Conservation (phyloP, 169 alveolate genomes). For the Eimeria acervulina region DNA sequence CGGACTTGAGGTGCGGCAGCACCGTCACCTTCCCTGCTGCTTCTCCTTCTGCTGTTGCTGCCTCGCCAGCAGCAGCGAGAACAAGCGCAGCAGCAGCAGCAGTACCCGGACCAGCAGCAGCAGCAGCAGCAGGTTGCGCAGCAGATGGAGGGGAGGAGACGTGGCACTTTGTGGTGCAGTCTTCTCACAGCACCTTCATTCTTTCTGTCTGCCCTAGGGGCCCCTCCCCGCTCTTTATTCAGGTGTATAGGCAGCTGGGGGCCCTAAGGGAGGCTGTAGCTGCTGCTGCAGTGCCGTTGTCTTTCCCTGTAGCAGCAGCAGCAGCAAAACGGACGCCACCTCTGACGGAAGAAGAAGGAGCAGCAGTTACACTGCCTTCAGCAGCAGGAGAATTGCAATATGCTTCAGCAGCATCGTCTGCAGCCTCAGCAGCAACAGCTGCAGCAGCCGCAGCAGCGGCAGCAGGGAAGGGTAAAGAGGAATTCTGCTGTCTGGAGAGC, state of each 20-base stretch:
- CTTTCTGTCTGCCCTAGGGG: background rate
- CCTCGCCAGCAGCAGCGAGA: background rate
- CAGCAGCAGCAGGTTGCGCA: constrained; percentile 12
- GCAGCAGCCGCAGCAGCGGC: background rate
- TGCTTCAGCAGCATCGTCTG: background rate
- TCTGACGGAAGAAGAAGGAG: background rate
- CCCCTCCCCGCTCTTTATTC: background rate
- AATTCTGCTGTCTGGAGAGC: background rate
- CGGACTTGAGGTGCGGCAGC: constrained; percentile 4
- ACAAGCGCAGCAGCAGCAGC: constrained; percentile 39
- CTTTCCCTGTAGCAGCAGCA: background rate
- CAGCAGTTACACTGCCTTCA: background rate
- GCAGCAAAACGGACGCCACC: background rate
- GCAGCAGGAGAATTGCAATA: background rate
- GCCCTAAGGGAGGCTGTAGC: background rate
- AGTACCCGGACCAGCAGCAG: background rate
- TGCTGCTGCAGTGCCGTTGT: background rate
- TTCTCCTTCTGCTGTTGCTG: background rate
- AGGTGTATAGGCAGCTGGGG: background rate
- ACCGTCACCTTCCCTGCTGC: background rate
- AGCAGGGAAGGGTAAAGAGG: background rate
- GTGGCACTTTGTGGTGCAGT: constrained; percentile 31
- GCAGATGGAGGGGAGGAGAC: constrained; percentile 26
- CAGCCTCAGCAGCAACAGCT: background rate
- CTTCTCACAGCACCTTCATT: background rate